Evolutionary conservation across 805 yeast species (phyloP).

Genomic region (Candida krabiensis): DNA sequence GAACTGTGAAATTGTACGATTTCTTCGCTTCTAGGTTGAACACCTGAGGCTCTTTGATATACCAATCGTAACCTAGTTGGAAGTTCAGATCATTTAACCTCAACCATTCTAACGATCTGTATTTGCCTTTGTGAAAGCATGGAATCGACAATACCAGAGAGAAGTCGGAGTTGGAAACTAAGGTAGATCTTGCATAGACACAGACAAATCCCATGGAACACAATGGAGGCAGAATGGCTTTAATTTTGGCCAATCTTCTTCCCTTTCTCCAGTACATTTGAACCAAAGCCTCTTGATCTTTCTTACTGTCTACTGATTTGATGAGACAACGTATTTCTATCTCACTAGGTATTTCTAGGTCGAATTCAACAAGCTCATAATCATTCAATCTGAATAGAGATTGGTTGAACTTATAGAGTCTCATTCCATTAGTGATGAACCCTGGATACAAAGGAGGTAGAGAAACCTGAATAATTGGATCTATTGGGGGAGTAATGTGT

Average conservation of each 20-base stretch:
- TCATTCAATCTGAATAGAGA: conserved; percentile 73
- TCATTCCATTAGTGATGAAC: conserved; percentile 59
- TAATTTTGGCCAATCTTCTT: conserved; percentile 69
- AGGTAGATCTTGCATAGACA: conserved; percentile 50
- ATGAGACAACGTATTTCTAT: conserved; percentile 67
- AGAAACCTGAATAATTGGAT: conserved; percentile 71
- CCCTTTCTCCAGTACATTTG: conserved; percentile 74
- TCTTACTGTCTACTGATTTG: conserved; percentile 36
- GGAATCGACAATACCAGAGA: conserved; percentile 76
- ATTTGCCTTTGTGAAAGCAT: conserved; percentile 66
- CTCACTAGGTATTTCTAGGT: conserved; percentile 65
- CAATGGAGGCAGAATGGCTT: conserved; percentile 76
- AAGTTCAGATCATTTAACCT: conserved; percentile 71
- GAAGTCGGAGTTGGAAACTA: conserved; percentile 51
- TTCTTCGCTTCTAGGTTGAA: conserved; percentile 54
- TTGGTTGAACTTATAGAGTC: conserved; percentile 69
- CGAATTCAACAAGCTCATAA: conserved; percentile 77
- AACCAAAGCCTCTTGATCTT: conserved; percentile 60
- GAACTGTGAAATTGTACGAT: conserved; percentile 63
- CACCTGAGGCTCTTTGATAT: conserved; percentile 83
- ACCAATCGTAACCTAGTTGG: conserved; percentile 64
- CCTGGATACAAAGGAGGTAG: conserved; percentile 88
- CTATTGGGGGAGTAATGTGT: conserved; percentile 83
- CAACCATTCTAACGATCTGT: conserved; percentile 59
- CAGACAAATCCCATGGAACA: conserved; percentile 69